phyloP scores from a whole-genome alignment of 169 alveolate species.

The Plasmodium malariae region DNA sequence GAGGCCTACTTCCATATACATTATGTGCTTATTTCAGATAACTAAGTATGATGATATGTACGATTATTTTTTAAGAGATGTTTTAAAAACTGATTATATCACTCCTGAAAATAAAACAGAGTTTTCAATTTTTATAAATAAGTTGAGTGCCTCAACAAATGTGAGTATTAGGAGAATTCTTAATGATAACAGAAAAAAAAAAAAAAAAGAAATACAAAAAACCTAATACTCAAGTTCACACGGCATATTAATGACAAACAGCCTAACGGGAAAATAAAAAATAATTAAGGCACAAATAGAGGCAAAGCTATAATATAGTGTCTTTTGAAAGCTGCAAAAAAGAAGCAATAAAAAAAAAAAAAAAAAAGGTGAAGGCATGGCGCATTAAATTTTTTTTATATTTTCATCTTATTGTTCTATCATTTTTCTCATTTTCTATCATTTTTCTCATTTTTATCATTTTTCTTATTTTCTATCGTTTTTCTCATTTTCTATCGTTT shows the following conservation, averaged over 20 bases:
- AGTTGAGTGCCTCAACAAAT: background rate
- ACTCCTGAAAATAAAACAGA: background rate
- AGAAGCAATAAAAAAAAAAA: background rate
- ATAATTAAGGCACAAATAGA: constrained; percentile 33
- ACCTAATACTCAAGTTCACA: constrained; percentile 15
- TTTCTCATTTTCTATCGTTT: too few relatives aligned
- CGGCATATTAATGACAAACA: constrained; percentile 52
- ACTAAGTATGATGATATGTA: constrained; percentile 20
- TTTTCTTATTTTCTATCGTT: too few relatives aligned
- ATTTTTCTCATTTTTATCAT: too few relatives aligned
- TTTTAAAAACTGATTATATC: constrained; percentile 1
- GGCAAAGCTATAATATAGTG: constrained; percentile 55
- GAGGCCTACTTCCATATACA: constrained; percentile 41
- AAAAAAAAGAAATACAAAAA: background rate
- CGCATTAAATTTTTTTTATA: too few relatives aligned
- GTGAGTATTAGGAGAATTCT: background rate
- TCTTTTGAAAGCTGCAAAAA: constrained; percentile 40
- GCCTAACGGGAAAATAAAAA: constrained; percentile 53
- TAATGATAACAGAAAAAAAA: background rate
- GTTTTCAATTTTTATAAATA: constrained; percentile 4
- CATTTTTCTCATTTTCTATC: too few relatives aligned
- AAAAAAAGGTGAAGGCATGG: too few relatives aligned
- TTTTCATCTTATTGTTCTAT: too few relatives aligned
- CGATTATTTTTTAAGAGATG: constrained; percentile 9
- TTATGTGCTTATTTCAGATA: constrained; percentile 29